Conservation (phyloP, 345 rosid genomes). For the Syzygium grande region DNA sequence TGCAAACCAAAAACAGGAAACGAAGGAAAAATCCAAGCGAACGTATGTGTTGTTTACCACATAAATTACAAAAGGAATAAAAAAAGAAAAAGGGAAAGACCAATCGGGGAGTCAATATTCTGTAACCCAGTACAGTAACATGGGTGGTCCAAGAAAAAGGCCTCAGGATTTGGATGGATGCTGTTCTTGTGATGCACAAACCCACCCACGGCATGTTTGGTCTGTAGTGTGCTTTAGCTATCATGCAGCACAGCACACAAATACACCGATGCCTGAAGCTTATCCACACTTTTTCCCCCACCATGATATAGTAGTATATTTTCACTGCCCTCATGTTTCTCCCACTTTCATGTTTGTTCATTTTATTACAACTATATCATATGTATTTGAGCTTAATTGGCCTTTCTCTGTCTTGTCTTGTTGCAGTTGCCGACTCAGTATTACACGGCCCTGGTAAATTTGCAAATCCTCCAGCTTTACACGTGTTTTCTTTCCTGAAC, state of each 20-base stretch:
- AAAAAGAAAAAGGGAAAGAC: rapidly evolving
- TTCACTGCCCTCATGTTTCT: not conserved
- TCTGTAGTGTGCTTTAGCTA: not conserved
- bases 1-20: not conserved
- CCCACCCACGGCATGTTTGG: not conserved
- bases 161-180: not conserved
- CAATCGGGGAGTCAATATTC: not conserved
- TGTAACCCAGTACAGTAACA: rapidly evolving
- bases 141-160: not conserved
- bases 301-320: not conserved
- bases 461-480: not conserved
- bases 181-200: not conserved
- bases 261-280: not conserved
- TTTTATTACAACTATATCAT: not conserved
- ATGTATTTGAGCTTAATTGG: not conserved
- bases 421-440: slow-evolving; percentile 92
- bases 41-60: not conserved
- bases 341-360: not conserved
- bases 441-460: slow-evolving; percentile 83
- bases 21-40: not conserved
- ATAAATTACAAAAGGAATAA: not conserved
- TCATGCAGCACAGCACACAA: not conserved
- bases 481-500: not conserved
- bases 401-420: not conserved
- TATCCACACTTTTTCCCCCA: not conserved